Evolutionary conservation across 225 moss, liverwort and hornwort species (phyloP).

Genomic region (Sphagnum tenellum): DNA sequence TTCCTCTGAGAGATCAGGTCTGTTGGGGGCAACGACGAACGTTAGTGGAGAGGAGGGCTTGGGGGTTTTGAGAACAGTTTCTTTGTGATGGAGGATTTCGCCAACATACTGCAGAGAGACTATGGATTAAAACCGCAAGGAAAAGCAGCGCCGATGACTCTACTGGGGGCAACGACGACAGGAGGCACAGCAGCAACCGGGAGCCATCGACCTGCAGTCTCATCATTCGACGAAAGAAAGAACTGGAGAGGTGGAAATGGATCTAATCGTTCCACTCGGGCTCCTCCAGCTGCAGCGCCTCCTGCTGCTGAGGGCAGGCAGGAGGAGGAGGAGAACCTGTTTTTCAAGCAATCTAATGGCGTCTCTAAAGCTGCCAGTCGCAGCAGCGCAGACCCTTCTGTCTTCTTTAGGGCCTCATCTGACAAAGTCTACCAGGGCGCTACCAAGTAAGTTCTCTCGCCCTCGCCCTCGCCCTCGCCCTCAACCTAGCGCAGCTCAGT

Average conservation of each 20-base stretch:
- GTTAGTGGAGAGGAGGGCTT: no score
- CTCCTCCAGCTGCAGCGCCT: constrained; percentile 5
- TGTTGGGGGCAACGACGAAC: no score
- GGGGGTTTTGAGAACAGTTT: no score
- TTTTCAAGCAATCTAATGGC: constrained; percentile 32
- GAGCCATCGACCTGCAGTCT: constrained; percentile 33
- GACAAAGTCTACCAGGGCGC: constrained; percentile 60
- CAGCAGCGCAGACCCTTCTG: constrained; percentile 13
- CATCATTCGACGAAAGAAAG: constrained; percentile 31
- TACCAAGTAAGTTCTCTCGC: constrained; percentile 26
- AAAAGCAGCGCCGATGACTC: constrained; percentile 78
- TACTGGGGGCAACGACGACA: constrained; percentile 20
- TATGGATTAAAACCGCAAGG: constrained; percentile 97
- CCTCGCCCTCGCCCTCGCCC: constrained; percentile 9
- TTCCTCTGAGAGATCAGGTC: no score
- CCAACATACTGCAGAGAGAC: constrained; percentile 86
- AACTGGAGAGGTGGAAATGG: constrained; percentile 39
- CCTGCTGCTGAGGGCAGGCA: constrained; percentile 10
- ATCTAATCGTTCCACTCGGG: no score
- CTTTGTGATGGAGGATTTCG: constrained; percentile 75
- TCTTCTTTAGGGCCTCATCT: constrained; percentile 20
- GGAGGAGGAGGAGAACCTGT: constrained; percentile 28
- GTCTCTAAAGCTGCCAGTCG: constrained; percentile 35
- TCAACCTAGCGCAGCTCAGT: neutral
- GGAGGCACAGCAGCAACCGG: constrained; percentile 3